Conservation (phyloP, 78 protist species). For the slime mould (Dictyostelium discoideum) region dicty_2.7 NC_007090.3:2051501-2052000, state of each 20-base stretch:
- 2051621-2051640: conserved; percentile 62
- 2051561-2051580: conserved; percentile 98
- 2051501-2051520: conserved; percentile 99
- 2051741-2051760: conserved; percentile 95
- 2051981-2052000: conserved; percentile 73
- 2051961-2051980: conserved; percentile 80
- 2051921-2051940: not conserved
- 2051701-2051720: conserved; percentile 91
- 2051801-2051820: conserved; percentile 85
- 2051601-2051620: conserved; percentile 94
- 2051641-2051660: conserved; percentile 85
- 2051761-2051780: conserved; percentile 91
- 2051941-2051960: conserved; percentile 82
- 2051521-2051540: conserved; percentile 98
- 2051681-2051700: conserved; percentile 94
- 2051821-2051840: conserved; percentile 96
- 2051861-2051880: conserved; percentile 94
- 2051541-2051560: conserved; percentile 99
- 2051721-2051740: conserved; percentile 92
- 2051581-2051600: conserved; percentile 98
- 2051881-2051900: conserved; percentile 70
- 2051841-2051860: conserved; percentile 84
- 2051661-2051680: conserved; percentile 96
- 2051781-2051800: conserved; percentile 95
- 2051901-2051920: conserved; percentile 32